Conservation (phyloP, 2,329 filamentous ascomycete genomes). For the Teratosphaeria viscida region DNA sequence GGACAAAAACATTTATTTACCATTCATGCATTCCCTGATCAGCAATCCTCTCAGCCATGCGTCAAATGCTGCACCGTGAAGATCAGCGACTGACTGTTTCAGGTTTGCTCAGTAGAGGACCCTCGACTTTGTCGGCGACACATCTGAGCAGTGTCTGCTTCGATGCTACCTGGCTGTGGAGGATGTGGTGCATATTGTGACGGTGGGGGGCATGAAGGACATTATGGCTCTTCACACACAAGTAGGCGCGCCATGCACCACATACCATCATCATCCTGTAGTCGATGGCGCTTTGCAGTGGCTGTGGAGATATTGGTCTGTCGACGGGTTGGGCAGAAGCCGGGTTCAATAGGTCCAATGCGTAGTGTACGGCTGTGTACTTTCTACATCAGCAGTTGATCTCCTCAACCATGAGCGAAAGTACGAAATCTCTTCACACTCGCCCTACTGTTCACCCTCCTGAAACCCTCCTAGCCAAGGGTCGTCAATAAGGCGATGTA, state of each 20-base stretch:
- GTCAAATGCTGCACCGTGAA: background rate
- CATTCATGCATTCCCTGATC: constrained; percentile 25
- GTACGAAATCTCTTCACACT: no score
- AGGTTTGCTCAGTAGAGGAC: background rate
- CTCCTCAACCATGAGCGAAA: no score
- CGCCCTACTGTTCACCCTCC: no score
- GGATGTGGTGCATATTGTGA: background rate
- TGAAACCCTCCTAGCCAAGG: no score
- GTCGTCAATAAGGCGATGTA: no score
- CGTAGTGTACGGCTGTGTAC: no score
- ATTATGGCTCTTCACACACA: background rate
- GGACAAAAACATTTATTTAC: constrained; percentile 26
- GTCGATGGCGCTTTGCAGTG: background rate
- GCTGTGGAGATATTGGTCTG: background rate
- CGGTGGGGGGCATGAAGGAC: background rate
- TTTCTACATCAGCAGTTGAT: no score
- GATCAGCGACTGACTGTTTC: background rate
- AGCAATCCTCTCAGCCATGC: constrained; percentile 6
- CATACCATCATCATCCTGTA: background rate
- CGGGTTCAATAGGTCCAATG: background rate
- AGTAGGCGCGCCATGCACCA: background rate
- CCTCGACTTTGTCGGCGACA: background rate
- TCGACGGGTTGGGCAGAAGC: background rate
- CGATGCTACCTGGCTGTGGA: constrained; percentile 2
- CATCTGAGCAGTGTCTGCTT: background rate